Conservation (phyloP, 176 grass and related monocot species). For the Phoenix roebelenii region DNA sequence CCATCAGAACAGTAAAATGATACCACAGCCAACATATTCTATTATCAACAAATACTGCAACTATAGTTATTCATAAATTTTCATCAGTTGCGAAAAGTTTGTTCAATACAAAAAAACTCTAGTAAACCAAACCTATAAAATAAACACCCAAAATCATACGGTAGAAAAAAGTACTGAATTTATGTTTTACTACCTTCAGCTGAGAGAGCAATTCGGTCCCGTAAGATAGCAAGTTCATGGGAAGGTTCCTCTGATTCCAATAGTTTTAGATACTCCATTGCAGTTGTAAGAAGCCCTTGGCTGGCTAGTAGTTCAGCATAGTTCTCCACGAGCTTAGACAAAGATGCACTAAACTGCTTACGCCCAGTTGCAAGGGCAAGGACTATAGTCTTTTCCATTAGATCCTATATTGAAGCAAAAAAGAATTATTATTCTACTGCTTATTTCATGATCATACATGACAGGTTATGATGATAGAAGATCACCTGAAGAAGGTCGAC, state of each 20-base stretch:
- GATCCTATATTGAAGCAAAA: conserved; percentile 54
- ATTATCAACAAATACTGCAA: no score
- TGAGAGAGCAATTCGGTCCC: conserved; percentile 73
- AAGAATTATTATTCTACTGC: conserved; percentile 4
- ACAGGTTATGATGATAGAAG: conserved; percentile 17
- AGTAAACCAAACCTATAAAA: no score
- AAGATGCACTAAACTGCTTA: conserved; percentile 69
- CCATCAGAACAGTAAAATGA: no score
- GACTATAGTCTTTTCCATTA: conserved; percentile 98
- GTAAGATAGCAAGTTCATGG: conserved; percentile 75
- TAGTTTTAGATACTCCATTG: conserved; percentile 93
- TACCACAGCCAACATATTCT: no score
- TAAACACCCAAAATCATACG: no score
- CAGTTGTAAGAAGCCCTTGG: conserved; percentile 95
- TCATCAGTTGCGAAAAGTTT: no score
- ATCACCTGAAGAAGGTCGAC: conserved; percentile 97
- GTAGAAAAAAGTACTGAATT: no score
- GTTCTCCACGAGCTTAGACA: conserved; percentile 92
- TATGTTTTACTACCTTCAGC: conserved; percentile 31
- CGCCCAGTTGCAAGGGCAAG: conserved; percentile 81
- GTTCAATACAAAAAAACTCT: no score
- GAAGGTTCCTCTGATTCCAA: conserved; percentile 80
- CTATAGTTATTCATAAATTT: no score
- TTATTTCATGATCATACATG: conserved; percentile 4
- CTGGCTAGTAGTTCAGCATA: conserved; percentile 91